Evolutionary conservation across 2,329 filamentous ascomycete genomes (phyloP), one percentile per base, ranked within the genome.

Genomic region (Lizonia empirigonia): DNA sequence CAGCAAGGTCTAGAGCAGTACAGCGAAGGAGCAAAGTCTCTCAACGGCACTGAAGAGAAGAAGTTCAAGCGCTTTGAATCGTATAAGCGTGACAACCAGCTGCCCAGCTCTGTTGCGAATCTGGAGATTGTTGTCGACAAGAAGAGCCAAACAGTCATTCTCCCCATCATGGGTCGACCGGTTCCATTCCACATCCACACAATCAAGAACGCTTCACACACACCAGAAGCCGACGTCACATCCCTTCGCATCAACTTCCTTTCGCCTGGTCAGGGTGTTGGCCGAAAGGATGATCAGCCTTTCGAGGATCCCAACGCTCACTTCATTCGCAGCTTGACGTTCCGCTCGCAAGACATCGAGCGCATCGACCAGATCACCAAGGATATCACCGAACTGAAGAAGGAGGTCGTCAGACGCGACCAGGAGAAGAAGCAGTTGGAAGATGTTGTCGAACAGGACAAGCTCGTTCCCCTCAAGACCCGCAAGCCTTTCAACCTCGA

Each of bases 391-490:
- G 94, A 97, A 68, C 87, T 99, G 80, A 96, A 97, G 79, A 96
- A 94, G 71, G 90, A 93, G 62, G 86, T 90, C 5, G 85, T 90
- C 33, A 92, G 96, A 75, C 89, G 91, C 64, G 94, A 99, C 74
- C 92, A 97, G 67, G 93, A 97, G 76, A 97, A 97, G 85, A 99
- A 99, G 78, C 93, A 99, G 64, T 89, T 99, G 89, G 94, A 99
- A 72, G 94, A 99, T 74, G 94, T 99, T 18, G 92, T 99, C 5
- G 94, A 97, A 75, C 94, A 99, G 74, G 94, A 99, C 72, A 99
- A 99, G 78, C 85, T 99, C 44, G 81, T 95, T 62, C 92, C 97
- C 70, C 92, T 97, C 62, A 84, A 94, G 80, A 96, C 94, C 75
- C 91, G 94, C 59, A 90, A 94, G 50, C 94, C 94, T 26, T 85